Percentiles rank a stretch among this genome's conserved stretches.
Conservation (phyloP, 2,329 filamentous ascomycete genomes). For the Aspergillus piperis region DNA sequence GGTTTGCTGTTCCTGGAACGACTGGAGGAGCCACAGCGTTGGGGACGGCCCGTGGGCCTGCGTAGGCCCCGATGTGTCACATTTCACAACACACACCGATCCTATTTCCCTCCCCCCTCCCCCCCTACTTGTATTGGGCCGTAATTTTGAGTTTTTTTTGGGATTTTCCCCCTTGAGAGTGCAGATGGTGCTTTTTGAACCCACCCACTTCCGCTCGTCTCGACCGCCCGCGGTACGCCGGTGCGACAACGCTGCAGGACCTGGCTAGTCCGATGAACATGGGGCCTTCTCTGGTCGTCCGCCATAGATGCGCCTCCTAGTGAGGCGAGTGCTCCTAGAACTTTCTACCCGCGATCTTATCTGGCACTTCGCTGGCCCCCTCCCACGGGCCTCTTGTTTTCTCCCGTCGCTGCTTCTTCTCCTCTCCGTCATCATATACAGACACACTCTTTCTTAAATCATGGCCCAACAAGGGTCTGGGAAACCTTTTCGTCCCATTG, state of each 20-base stretch:
- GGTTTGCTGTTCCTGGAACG: slow-evolving; percentile 13
- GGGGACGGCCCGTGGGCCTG: slow-evolving; percentile 9
- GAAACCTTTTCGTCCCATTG: slow-evolving; percentile 34
- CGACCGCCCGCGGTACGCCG: neutral
- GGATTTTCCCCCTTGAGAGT: neutral
- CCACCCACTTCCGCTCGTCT: neutral
- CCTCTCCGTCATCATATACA: neutral
- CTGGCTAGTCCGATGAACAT: slow-evolving; percentile 11
- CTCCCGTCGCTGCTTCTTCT: neutral
- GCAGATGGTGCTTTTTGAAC: neutral
- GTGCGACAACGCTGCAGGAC: slow-evolving; percentile 1
- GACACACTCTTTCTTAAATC: slow-evolving; percentile 11
- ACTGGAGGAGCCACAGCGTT: slow-evolving; percentile 1
- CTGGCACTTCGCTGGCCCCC: neutral
- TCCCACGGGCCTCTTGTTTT: neutral
- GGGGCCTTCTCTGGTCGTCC: slow-evolving; percentile 1
- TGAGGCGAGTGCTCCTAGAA: slow-evolving; percentile 15
- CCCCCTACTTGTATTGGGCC: neutral
- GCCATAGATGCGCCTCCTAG: slow-evolving; percentile 17
- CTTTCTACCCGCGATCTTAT: slow-evolving; percentile 4
- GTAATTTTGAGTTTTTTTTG: slow-evolving; percentile 1
- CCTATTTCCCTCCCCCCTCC: no score
- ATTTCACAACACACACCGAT: neutral
- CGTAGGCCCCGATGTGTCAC: neutral
- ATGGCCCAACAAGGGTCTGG: slow-evolving; percentile 32